Evolutionary conservation across 176 grass and related monocot genomes (phyloP).

Genomic region (Oryza glumipatula): DNA sequence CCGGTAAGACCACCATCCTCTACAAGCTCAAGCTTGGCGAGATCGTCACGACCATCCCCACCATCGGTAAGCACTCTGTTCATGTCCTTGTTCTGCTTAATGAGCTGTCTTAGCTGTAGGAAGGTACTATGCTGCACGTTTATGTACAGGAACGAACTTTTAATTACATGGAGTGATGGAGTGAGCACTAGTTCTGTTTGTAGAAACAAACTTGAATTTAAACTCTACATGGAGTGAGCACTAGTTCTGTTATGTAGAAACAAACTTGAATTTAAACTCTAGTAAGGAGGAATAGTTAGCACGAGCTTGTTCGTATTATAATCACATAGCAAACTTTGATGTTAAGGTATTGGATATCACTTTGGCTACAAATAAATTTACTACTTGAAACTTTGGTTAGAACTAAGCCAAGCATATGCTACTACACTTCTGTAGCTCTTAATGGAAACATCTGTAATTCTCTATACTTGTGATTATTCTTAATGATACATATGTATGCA

Average conservation of each 20-base stretch:
- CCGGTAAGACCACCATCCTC: conserved; percentile 93
- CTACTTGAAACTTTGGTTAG: neutral
- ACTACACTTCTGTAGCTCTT: neutral
- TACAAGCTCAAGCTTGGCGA: conserved; percentile 93
- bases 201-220: neutral
- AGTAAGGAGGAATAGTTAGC: neutral
- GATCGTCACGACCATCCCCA: conserved; percentile 92
- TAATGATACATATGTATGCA: neutral
- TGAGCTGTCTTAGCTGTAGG: neutral
- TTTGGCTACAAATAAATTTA: neutral
- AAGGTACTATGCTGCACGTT: neutral
- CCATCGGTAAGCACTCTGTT: conserved; percentile 62
- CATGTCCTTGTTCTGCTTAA: neutral
- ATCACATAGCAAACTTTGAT: neutral
- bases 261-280: neutral
- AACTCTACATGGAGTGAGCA: neutral
- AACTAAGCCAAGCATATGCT: neutral
- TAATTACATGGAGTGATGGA: neutral
- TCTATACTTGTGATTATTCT: neutral
- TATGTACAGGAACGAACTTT: neutral
- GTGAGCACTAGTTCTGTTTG: neutral
- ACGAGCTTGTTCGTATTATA: neutral
- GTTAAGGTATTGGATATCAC: conserved; percentile 2
- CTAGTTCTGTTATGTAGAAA: neutral
- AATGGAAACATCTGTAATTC: neutral